phyloP scores from a whole-genome alignment of 345 rosid species.

The Eucalyptus decipiens region DNA sequence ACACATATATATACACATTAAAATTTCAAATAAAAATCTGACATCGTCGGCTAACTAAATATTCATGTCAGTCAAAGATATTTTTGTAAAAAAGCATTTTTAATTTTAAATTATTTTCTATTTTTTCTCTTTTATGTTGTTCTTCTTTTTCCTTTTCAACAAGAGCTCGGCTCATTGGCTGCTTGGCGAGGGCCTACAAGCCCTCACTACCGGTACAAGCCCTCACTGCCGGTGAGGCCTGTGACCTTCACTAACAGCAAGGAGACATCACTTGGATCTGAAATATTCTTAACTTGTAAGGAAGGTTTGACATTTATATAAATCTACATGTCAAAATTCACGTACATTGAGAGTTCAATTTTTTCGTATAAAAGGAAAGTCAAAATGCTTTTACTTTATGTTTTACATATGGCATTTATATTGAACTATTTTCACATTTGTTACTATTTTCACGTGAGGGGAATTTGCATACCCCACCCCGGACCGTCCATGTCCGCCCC shows the following conservation, averaged over 20 bases:
- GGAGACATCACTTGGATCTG: background rate
- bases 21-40: too few relatives aligned
- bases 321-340: background rate
- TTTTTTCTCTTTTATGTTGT: accelerated
- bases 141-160: too few relatives aligned
- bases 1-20: too few relatives aligned
- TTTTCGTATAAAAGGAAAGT: background rate
- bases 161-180: accelerated
- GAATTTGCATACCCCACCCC: background rate
- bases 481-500: background rate
- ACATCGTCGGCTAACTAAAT: too few relatives aligned
- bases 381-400: background rate
- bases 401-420: background rate
- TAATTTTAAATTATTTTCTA: too few relatives aligned
- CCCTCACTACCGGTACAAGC: accelerated
- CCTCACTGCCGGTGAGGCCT: accelerated
- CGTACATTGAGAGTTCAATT: background rate
- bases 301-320: background rate
- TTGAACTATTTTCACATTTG: background rate
- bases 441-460: background rate
- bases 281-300: background rate
- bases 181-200: accelerated
- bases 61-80: too few relatives aligned
- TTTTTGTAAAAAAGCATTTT: accelerated
- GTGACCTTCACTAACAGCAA: too few relatives aligned